Percentiles rank a stretch among this genome's conserved stretches.
Conservation (phyloP, 768 basidiomycete species). For the Calvatia gigantea region DNA sequence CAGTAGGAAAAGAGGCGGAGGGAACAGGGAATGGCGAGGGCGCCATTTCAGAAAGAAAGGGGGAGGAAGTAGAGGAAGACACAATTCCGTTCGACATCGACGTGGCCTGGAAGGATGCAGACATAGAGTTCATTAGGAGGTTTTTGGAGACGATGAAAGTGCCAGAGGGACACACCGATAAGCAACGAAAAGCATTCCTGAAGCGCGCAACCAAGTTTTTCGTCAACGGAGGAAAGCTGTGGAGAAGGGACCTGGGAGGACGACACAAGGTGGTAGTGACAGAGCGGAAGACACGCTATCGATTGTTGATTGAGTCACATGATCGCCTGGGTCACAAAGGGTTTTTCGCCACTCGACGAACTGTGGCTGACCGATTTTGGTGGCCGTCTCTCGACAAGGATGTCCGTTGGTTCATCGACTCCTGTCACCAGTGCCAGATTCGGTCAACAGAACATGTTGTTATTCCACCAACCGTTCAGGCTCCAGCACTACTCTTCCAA, state of each 20-base stretch:
- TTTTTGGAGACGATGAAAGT: conserved; percentile 6
- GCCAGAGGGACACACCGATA: not conserved
- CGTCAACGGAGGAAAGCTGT: conserved; percentile 15
- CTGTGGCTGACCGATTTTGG: conserved; percentile 25
- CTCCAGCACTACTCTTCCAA: conserved; percentile 25
- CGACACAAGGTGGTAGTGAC: conserved; percentile 22
- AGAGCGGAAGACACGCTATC: conserved; percentile 6
- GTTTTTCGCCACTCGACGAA: conserved; percentile 18
- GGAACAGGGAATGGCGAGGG: not conserved
- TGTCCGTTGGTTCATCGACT: conserved; percentile 21
- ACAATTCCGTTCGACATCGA: not conserved
- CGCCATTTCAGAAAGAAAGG: not conserved
- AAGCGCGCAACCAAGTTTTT: conserved; percentile 1
- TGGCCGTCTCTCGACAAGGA: conserved; percentile 25
- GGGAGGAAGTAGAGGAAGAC: not conserved
- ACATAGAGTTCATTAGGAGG: conserved; percentile 1
- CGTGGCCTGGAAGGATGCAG: not conserved
- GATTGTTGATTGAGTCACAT: conserved; percentile 20
- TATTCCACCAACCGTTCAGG: conserved; percentile 21
- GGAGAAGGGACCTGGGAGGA: conserved; percentile 18
- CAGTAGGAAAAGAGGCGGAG: not conserved
- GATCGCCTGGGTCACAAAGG: conserved; percentile 25
- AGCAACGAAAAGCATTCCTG: conserved; percentile 1
- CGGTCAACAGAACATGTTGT: conserved; percentile 19
- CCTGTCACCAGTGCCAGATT: conserved; percentile 28